These are phyloP conservation scores for Melastoma candidum DNA, from an alignment of 441 rosid genomes.

Conservation along the genomic window DNA sequence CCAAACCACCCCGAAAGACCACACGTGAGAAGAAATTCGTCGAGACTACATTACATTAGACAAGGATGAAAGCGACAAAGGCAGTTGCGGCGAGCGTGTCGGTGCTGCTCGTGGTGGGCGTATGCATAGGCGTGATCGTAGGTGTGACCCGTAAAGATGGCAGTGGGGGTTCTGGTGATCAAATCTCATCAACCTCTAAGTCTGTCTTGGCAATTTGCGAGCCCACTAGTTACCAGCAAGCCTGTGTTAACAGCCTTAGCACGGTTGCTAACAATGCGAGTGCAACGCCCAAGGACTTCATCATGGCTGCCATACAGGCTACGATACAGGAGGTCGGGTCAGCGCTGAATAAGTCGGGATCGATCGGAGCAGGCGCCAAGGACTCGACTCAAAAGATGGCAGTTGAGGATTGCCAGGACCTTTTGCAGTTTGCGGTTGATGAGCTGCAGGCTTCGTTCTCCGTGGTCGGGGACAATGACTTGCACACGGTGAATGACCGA, in stretches of 20 bases:
- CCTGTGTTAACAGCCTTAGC: constrained; percentile 20
- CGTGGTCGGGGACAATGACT: constrained; percentile 22
- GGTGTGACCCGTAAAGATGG: constrained; percentile 5
- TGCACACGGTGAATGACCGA: constrained; percentile 22
- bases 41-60: background rate
- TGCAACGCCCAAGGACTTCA: constrained; percentile 23
- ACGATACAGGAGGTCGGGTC: constrained; percentile 18
- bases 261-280: constrained; percentile 14
- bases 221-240: constrained; percentile 24
- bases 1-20: too few species aligned
- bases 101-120: constrained; percentile 20
- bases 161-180: background rate
- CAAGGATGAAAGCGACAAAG: constrained; percentile 9
- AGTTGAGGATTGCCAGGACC: constrained; percentile 27
- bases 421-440: constrained; percentile 22
- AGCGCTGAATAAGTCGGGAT: constrained; percentile 13
- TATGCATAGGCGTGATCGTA: constrained; percentile 18
- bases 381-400: constrained; percentile 28
- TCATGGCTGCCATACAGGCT: constrained; percentile 24
- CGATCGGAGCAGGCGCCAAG: background rate
- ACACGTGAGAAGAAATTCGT: background rate
- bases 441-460: constrained; percentile 27
- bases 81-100: constrained; percentile 11
- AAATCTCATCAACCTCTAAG: constrained; percentile 21
- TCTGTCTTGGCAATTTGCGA: constrained; percentile 26